Conservation (phyloP, 2,329 filamentous ascomycete species). For the Trichoderma sp. region DNA sequence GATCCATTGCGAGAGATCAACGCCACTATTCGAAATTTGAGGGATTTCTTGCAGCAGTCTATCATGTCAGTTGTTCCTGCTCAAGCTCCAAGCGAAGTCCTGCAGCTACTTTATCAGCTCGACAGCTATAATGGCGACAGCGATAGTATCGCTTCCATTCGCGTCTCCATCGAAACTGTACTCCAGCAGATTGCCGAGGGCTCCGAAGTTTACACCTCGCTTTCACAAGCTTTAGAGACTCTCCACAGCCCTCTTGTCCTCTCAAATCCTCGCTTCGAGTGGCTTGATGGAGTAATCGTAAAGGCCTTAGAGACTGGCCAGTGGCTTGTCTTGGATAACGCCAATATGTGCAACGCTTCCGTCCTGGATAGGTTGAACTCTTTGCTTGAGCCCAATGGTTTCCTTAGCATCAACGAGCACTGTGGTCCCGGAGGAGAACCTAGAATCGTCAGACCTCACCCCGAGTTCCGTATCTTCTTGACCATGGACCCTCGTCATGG, state of each 20-base stretch:
- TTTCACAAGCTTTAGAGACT: conserved; percentile 52
- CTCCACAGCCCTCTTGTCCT: conserved; percentile 58
- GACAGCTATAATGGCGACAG: conserved; percentile 44
- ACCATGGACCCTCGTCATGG: conserved; percentile 91
- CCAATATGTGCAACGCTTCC: conserved; percentile 92
- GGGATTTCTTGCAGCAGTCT: conserved; percentile 53
- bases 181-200: conserved; percentile 45
- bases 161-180: conserved; percentile 44
- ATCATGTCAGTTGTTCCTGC: conserved; percentile 52
- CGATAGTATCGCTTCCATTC: conserved; percentile 42
- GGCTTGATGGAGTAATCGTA: conserved; percentile 91
- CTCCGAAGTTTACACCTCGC: conserved; percentile 49
- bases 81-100: conserved; percentile 48
- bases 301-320: conserved; percentile 82
- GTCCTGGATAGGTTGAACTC: conserved; percentile 95
- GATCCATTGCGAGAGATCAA: conserved; percentile 76
- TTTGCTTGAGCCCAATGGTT: conserved; percentile 85
- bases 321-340: conserved; percentile 95
- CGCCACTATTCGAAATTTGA: conserved; percentile 52
- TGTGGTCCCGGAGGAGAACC: conserved; percentile 79
- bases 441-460: conserved; percentile 76
- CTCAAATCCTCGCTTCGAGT: conserved; percentile 83
- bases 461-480: conserved; percentile 87
- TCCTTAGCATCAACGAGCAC: conserved; percentile 90
- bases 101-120: conserved; percentile 56